Percentiles rank a stretch among this genome's conserved stretches.
Evolutionary conservation across 208 protist species (phyloP).

Genomic region (Wallacemonas sp.): DNA sequence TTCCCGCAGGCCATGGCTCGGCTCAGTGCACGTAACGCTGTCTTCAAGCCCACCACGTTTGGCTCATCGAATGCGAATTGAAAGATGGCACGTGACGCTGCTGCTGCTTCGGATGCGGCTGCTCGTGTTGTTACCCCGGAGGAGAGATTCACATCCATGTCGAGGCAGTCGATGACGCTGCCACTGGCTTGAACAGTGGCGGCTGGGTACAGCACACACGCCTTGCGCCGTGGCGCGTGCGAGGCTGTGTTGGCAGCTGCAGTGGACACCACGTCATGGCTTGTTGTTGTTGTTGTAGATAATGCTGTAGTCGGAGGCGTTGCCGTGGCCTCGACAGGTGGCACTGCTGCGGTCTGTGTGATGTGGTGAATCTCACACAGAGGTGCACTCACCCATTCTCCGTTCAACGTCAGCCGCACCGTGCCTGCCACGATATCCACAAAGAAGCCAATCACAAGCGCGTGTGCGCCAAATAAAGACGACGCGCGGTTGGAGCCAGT

Average conservation of each 20-base stretch:
- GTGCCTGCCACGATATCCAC: constrained; percentile 11
- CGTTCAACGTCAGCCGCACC: constrained; percentile 44
- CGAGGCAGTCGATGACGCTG: constrained; percentile 12
- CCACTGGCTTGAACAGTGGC: constrained; percentile 9
- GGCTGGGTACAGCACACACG: constrained; percentile 4
- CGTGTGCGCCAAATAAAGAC: constrained; percentile 29
- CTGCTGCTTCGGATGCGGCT: not conserved
- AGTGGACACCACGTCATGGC: not conserved
- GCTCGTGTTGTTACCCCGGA: not conserved
- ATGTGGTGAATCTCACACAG: not conserved
- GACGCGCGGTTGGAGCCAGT: not conserved
- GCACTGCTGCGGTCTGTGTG: not conserved
- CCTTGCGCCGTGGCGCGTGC: not conserved
- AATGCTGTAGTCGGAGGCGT: too few relatives aligned
- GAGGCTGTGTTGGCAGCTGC: not conserved
- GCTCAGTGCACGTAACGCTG: not conserved
- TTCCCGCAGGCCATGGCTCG: not conserved
- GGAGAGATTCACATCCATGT: not conserved
- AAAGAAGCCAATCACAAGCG: constrained; percentile 26
- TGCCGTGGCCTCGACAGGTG: not conserved
- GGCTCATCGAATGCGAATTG: constrained; percentile 28
- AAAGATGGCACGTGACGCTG: constrained; percentile 8
- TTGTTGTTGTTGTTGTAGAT: too few relatives aligned
- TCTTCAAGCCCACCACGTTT: constrained; percentile 13
- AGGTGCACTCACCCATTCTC: constrained; percentile 21